phyloP scores from a whole-genome alignment of 2,329 filamentous ascomycete species.

The Zarea fungicola region DNA sequence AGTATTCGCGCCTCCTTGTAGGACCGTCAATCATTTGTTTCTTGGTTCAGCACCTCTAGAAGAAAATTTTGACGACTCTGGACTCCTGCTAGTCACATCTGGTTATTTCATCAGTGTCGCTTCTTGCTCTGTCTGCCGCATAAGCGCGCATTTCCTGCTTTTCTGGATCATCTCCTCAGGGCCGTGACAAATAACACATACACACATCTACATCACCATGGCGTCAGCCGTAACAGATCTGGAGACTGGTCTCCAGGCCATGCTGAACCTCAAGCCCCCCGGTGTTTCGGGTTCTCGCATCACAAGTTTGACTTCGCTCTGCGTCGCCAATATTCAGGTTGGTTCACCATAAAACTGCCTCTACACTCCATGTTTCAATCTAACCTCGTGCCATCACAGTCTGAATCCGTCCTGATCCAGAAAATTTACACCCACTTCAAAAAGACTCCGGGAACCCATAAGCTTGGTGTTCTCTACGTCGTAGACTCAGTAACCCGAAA shows the following conservation, averaged over 20 bases:
- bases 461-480: constrained; percentile 98
- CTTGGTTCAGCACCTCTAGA: constrained; percentile 3
- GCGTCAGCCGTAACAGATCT: constrained; percentile 85
- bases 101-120: background rate
- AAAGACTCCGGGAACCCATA: constrained; percentile 89
- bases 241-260: constrained; percentile 83
- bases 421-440: constrained; percentile 98
- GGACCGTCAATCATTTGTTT: constrained; percentile 8
- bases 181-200: background rate
- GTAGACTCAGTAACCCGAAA: constrained; percentile 99
- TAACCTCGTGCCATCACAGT: constrained; percentile 45
- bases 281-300: constrained; percentile 94
- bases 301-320: constrained; percentile 76
- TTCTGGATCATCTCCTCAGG: background rate
- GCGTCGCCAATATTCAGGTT: constrained; percentile 88
- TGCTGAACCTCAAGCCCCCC: constrained; percentile 86
- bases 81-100: background rate
- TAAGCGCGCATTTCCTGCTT: constrained; percentile 2
- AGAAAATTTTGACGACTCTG: background rate
- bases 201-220: constrained; percentile 38
- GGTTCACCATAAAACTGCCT: constrained; percentile 14
- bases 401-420: constrained; percentile 89
- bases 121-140: background rate
- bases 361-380: background rate
- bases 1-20: constrained; percentile 12